Conservation (phyloP, 257 asterid species). For the Leptodermis oblonga region DNA sequence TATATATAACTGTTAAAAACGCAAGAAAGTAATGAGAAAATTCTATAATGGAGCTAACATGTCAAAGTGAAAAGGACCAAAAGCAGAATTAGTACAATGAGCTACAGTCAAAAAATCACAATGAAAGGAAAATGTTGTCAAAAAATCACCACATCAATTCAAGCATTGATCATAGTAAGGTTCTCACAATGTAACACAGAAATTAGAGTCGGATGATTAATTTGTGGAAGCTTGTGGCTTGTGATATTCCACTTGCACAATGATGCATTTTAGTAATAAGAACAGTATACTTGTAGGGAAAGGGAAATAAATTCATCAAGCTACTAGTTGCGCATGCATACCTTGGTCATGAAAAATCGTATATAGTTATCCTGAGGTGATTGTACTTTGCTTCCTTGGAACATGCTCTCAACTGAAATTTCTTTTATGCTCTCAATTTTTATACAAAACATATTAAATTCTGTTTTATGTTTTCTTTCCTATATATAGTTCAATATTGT, state of each 20-base stretch:
- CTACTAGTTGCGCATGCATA: constrained; percentile 28
- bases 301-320: not conserved
- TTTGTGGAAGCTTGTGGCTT: constrained; percentile 87
- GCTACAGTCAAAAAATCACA: not conserved
- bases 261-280: constrained; percentile 23
- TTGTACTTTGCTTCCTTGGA: constrained; percentile 72
- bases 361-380: constrained; percentile 60
- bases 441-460: no score
- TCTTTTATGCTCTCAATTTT: no score
- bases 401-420: constrained; percentile 67
- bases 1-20: no score
- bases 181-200: constrained; percentile 67
- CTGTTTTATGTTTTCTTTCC: no score
- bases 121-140: constrained; percentile 5
- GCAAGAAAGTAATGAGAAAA: not conserved
- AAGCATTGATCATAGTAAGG: constrained; percentile 64
- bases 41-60: not conserved
- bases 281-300: not conserved
- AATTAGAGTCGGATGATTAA: constrained; percentile 77
- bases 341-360: constrained; percentile 82
- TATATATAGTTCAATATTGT: no score
- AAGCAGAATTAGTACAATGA: not conserved
- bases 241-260: constrained; percentile 71
- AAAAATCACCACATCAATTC: constrained; percentile 77
- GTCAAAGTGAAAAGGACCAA: not conserved